These are phyloP conservation scores for Coniochaeta ligniaria DNA, from an alignment of 2,329 filamentous ascomycete species.

Conservation along the genomic window DNA sequence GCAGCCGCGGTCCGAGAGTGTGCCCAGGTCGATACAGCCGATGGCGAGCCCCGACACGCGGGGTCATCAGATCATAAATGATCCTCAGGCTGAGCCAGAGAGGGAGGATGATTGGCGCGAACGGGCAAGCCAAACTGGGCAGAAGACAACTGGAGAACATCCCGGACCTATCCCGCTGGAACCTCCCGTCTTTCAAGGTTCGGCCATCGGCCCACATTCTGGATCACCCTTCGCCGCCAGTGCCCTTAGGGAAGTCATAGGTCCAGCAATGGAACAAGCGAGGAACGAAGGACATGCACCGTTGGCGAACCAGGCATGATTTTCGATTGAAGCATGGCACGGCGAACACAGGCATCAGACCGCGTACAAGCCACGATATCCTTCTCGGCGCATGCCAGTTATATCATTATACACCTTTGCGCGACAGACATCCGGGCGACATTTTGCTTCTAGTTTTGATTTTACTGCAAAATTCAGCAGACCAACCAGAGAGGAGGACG, in stretches of 20 bases:
- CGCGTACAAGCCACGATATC: neutral
- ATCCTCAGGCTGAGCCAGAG: neutral
- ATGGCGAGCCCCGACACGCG: neutral
- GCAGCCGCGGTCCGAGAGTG: neutral
- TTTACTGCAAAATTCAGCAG: neutral
- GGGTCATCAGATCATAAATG: neutral
- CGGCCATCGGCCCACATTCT: neutral
- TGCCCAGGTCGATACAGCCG: neutral
- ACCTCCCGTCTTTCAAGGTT: neutral
- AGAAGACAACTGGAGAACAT: neutral
- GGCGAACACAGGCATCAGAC: neutral
- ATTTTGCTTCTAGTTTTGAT: neutral
- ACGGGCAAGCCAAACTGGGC: neutral
- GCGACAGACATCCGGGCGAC: neutral
- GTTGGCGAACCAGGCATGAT: slow-evolving; percentile 1
- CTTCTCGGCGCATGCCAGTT: neutral
- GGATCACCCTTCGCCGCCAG: neutral
- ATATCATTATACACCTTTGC: neutral
- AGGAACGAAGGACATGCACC: neutral
- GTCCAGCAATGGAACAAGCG: neutral
- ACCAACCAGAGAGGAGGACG: neutral
- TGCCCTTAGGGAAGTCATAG: neutral
- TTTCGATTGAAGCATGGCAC: neutral
- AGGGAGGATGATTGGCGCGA: neutral
- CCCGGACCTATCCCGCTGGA: neutral